phyloP scores from a whole-genome alignment of 2,329 filamentous ascomycete species.

The Boeremia exigua region DNA sequence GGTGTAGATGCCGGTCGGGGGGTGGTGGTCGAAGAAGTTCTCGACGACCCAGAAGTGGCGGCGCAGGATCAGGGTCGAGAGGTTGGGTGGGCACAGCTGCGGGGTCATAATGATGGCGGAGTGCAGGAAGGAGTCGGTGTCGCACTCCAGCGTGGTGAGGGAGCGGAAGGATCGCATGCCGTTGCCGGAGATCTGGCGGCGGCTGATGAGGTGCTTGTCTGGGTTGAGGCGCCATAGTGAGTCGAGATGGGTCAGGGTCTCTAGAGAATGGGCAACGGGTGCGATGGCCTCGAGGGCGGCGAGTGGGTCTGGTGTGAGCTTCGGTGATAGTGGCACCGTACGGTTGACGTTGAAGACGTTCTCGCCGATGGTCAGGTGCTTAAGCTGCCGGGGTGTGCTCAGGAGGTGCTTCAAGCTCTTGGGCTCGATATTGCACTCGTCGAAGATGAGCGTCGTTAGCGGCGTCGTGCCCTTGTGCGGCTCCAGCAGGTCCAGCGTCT shows the following conservation, averaged over 20 bases:
- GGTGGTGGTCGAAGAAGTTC: constrained; percentile 39
- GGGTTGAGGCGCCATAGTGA: constrained; percentile 27
- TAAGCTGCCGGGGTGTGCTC: constrained; percentile 36
- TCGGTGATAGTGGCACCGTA: constrained; percentile 16
- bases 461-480: constrained; percentile 32
- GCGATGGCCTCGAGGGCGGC: constrained; percentile 34
- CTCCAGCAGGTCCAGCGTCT: constrained; percentile 28
- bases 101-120: constrained; percentile 33
- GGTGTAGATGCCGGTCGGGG: constrained; percentile 33
- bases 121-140: constrained; percentile 41
- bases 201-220: constrained; percentile 21
- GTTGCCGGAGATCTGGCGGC: constrained; percentile 26
- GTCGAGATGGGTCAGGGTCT: constrained; percentile 37
- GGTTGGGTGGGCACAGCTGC: constrained; percentile 36
- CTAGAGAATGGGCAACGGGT: constrained; percentile 40
- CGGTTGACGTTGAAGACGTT: constrained; percentile 37
- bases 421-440: constrained; percentile 43
- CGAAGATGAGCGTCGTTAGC: constrained; percentile 40
- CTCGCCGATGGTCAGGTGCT: constrained; percentile 43
- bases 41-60: constrained; percentile 26
- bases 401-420: constrained; percentile 35
- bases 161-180: constrained; percentile 42
- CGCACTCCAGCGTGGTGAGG: constrained; percentile 38
- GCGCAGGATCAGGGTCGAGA: constrained; percentile 36
- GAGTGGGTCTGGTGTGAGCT: constrained; percentile 22